Evolutionary conservation across 164 flowering plant genomes (phyloP), one percentile per base, ranked within the genome.

Genomic region (Aristolochia fimbriata): DNA sequence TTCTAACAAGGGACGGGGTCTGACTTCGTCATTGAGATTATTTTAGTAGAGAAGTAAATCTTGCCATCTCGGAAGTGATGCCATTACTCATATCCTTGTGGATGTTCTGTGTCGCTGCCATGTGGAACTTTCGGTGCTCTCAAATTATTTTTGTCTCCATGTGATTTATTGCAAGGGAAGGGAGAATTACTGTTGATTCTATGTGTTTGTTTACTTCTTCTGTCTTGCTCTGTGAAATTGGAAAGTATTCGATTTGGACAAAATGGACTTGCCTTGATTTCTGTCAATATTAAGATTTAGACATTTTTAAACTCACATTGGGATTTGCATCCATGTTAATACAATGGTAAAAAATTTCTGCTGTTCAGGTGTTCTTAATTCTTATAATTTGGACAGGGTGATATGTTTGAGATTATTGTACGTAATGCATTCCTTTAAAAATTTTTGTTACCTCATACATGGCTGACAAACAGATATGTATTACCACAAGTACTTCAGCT

Each of bases 401-500:
- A 27, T 24, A 47, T 14, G 24, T 16, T 45, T 8, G 15, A 15
- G 31, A 48, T 31, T 23, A 22, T 17, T 16, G n/a, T 31, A 20
- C 15, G 20, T 17, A 17, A 30, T 30, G 12, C n/a, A n/a, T 30
- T 56, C 41, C 46, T 56, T 56, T 37, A 15, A 6, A 15, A 6
- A 16, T 16, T 15, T 4, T 17, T 17, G 4, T 30, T 10, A 30
- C 21, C 25, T 58, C 30, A 17, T 22, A 10, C 16, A 31, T 27
- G 15, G 59, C 33, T 53, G 19, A 46, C 51, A 27, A 27, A 61
- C 73, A 83, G 87, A 77, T 83, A 65, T 83, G 88, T 62, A 81
- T 93, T 37, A 88, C 91, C 0, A 81, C 96, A 15, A 94, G 96
- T 76, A 94, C 97, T 62, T 88, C 99, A 19, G 97, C 90, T 63